A percentile compares a stretch with the other conserved stretches of the same genome.
Conservation (phyloP, 768 basidiomycete species). For the Mrakia gelida region DNA sequence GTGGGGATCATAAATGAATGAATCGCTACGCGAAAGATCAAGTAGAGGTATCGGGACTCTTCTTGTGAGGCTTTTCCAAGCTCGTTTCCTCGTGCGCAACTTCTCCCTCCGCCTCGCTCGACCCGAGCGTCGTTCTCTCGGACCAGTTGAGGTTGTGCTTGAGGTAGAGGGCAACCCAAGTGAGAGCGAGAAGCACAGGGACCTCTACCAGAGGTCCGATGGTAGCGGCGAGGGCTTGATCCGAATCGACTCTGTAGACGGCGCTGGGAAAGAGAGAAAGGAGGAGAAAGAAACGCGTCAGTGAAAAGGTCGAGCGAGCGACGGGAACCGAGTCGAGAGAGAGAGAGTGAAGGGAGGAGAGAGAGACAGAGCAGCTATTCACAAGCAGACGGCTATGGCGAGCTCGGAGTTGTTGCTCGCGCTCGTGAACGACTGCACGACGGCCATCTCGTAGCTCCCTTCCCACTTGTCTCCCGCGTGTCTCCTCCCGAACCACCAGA, state of each 20-base stretch:
- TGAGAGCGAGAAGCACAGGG: slow-evolving; percentile 65
- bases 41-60: too few relatives aligned
- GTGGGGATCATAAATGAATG: too few relatives aligned
- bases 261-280: slow-evolving; percentile 49
- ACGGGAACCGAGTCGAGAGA: not conserved
- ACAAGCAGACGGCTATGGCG: slow-evolving; percentile 64
- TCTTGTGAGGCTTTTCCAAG: too few relatives aligned
- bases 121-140: too few relatives aligned
- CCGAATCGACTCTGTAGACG: slow-evolving; percentile 69
- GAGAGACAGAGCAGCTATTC: too few relatives aligned
- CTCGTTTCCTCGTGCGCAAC: too few relatives aligned
- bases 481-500: slow-evolving; percentile 50
- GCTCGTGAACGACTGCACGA: slow-evolving; percentile 65
- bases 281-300: not conserved
- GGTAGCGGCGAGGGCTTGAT: slow-evolving; percentile 75
- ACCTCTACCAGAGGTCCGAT: slow-evolving; percentile 50
- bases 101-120: too few relatives aligned
- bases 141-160: slow-evolving; percentile 49
- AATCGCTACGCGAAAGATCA: too few relatives aligned
- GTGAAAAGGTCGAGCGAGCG: too few relatives aligned
- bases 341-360: not conserved
- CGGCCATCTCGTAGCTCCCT: slow-evolving; percentile 63
- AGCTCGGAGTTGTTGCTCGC: slow-evolving; percentile 77
- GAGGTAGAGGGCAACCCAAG: slow-evolving; percentile 59
- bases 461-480: slow-evolving; percentile 40